Evolutionary conservation across 106 monocot genomes (phyloP), one percentile per base, ranked within the genome.

Genomic region (Amphibolis antarctica): DNA sequence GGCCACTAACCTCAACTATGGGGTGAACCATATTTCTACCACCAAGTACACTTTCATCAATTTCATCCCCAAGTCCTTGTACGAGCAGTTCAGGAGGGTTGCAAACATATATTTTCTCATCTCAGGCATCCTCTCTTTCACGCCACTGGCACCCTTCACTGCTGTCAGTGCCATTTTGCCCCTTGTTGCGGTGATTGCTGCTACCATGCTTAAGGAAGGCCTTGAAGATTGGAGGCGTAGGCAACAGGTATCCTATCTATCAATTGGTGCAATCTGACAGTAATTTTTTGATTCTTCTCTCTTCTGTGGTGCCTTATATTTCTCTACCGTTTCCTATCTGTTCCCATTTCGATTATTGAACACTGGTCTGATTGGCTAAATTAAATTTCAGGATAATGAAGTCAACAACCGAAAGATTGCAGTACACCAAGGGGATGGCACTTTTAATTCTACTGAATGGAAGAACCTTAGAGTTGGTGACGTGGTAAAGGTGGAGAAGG

Each of bases 11-110:
- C 56, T 80, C 1, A 71, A 60, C 14, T 86, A 91, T 62, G 62
- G 30, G 12, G 21, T 31, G 46, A 91, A 91, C 42, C 76, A 83
- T 46, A 78, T 91, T 27, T 86, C 90, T 1, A 91, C 90, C 5
- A 86, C 85, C 45, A 91, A 91, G 71, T 91, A 91, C 53, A 86
- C 67, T 9, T 18, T 91, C 17, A 78, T 66, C 11, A 86, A 77
- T 11, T 86, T 91, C 53, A 0, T 91, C 0, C 90, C 90, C 22
- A 91, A 91, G 53, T 86, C 86, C n/a, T 42, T 91, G 58, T 91
- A 83, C 52, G 93, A 93, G 81, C 93, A 93, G 63, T 93, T 93
- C 69, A 83, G 93, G 63, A 85, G 93, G 71, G 93, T 88, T 17
- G 88, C 93, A 12, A 93, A 93, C 64, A 75, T 88, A 7, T 93